phyloP scores from a whole-genome alignment of 345 rosid genomes.

The Conringia planisiliqua region DNA sequence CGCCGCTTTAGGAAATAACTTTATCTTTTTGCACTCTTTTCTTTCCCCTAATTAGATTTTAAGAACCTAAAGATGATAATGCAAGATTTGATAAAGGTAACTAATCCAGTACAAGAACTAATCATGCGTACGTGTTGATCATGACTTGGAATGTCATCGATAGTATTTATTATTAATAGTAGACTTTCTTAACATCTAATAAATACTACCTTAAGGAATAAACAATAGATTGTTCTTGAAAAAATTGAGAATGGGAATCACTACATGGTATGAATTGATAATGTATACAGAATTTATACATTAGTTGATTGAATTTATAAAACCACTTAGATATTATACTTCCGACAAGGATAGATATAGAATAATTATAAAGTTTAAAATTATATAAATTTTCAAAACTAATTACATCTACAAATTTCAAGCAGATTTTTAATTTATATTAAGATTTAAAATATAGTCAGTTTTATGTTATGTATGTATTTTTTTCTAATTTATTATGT shows the following conservation, averaged over 20 bases:
- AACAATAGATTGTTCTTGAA: not conserved
- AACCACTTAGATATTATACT: not conserved
- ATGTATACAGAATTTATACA: not conserved
- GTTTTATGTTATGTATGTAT: not conserved
- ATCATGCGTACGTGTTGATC: not conserved
- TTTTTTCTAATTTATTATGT: not conserved
- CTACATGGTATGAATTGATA: not conserved
- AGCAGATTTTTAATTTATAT: not conserved
- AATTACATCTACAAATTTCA: not conserved
- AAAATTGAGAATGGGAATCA: not conserved
- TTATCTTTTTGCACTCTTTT: not conserved
- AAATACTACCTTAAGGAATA: not conserved
- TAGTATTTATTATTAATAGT: not conserved
- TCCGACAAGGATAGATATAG: not conserved
- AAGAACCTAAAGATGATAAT: not conserved
- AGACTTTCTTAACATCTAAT: not conserved
- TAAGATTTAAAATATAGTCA: not conserved
- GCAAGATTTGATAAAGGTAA: not conserved
- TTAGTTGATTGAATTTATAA: not conserved
- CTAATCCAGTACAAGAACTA: not conserved
- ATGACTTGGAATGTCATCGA: slow-evolving; percentile 3
- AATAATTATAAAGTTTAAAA: not conserved
- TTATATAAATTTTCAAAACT: not conserved
- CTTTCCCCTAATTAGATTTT: not conserved
- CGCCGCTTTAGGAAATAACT: not conserved